phyloP scores from a whole-genome alignment of 495 filamentous ascomycete genomes.

The Emericellopsis terricola region DNA sequence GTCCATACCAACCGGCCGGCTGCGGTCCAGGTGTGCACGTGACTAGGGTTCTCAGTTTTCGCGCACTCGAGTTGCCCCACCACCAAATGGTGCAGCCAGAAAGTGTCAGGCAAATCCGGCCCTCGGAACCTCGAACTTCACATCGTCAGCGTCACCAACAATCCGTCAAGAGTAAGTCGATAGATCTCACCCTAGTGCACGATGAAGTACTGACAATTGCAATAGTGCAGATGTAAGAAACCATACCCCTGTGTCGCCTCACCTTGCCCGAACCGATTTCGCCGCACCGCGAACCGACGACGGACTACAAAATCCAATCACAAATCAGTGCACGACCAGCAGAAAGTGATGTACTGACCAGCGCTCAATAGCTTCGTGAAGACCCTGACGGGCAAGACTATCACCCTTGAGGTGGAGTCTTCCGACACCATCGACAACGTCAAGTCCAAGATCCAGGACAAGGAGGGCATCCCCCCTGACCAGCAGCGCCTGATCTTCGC shows the following conservation, averaged over 20 bases:
- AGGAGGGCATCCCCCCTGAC: slow-evolving; percentile 98
- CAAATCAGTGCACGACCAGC: too few species aligned
- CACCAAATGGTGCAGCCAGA: slow-evolving; percentile 3
- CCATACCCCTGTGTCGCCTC: slow-evolving; percentile 7
- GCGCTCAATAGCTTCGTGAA: slow-evolving; percentile 73
- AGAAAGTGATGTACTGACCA: slow-evolving; percentile 8
- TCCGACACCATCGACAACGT: slow-evolving; percentile 98
- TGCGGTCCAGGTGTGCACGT: background rate
- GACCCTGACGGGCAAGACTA: slow-evolving; percentile 98
- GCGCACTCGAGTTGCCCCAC: slow-evolving; percentile 1
- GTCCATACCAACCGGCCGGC: too few species aligned
- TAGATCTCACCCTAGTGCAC: background rate
- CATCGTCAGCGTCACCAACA: slow-evolving; percentile 11
- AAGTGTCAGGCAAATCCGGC: slow-evolving; percentile 1
- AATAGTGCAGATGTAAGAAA: slow-evolving; percentile 74
- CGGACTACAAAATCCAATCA: slow-evolving; percentile 12
- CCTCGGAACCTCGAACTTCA: slow-evolving; percentile 8
- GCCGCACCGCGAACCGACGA: slow-evolving; percentile 14
- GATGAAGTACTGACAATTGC: slow-evolving; percentile 8
- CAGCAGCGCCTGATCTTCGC: slow-evolving; percentile 99
- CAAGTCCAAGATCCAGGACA: slow-evolving; percentile 96
- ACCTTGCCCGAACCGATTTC: slow-evolving; percentile 6
- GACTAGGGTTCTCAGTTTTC: slow-evolving; percentile 7
- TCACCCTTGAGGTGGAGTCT: slow-evolving; percentile 99
- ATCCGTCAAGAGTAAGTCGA: slow-evolving; percentile 22